phyloP scores from a whole-genome alignment of 1,139 yeast species.

The Geotrichum bryndzae region DNA sequence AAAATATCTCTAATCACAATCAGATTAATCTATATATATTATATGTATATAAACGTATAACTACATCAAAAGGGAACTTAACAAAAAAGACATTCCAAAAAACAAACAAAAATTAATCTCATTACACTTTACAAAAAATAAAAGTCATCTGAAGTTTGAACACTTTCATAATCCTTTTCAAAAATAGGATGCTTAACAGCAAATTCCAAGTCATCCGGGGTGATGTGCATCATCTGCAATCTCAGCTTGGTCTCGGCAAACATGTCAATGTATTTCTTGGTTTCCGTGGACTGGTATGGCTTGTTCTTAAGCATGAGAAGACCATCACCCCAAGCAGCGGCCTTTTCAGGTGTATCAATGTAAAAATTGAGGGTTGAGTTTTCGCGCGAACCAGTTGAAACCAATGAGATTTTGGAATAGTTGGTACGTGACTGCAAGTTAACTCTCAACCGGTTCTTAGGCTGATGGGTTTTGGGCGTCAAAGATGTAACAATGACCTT shows the following conservation, averaged over 20 bases:
- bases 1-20: too few species aligned
- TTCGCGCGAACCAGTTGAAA: slow-evolving; percentile 26
- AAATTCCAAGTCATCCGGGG: slow-evolving; percentile 34
- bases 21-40: too few species aligned
- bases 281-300: slow-evolving; percentile 47
- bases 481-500: slow-evolving; percentile 27
- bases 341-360: slow-evolving; percentile 65
- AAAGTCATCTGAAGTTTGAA: slow-evolving; percentile 27
- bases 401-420: slow-evolving; percentile 27
- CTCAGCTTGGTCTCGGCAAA: slow-evolving; percentile 57
- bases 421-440: slow-evolving; percentile 27
- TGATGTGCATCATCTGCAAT: slow-evolving; percentile 58
- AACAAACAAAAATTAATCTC: neutral
- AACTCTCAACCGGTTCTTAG: slow-evolving; percentile 26
- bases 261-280: slow-evolving; percentile 52
- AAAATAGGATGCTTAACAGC: slow-evolving; percentile 21
- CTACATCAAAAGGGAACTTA: neutral
- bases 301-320: slow-evolving; percentile 51
- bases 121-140: slow-evolving; percentile 21
- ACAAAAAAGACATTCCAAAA: neutral
- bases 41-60: too few species aligned
- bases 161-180: slow-evolving; percentile 16
- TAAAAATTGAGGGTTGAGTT: slow-evolving; percentile 46
- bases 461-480: slow-evolving; percentile 20
- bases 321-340: slow-evolving; percentile 78